Evolutionary conservation across 1,284 basidiomycete genomes (phyloP), one percentile per base, ranked within the genome.

Genomic region (Athelia psychrophila): DNA sequence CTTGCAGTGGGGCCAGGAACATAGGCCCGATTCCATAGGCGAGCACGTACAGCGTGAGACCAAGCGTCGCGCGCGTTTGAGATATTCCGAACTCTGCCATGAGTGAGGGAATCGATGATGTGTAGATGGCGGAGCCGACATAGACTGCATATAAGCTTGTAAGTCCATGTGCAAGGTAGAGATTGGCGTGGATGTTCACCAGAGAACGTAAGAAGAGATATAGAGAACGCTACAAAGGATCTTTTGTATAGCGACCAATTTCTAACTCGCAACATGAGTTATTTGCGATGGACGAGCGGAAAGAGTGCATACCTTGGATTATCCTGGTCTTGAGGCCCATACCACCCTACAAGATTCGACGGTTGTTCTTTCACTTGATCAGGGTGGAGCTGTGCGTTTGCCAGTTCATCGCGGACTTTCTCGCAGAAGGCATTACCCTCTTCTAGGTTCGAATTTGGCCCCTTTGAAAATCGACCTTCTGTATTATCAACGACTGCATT

Each of bases 1-100:
- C 85, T 24, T 78, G 79, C 1, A 82, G 63, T 8, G 78, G 78
- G 6, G 76, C 74, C 68, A 79, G 79, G 30, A 81, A 63, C 51
- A 82, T 69, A 0, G 79, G 78, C 9, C 64, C 63, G 24, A 58
- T 56, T 18, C 57, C 57, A 23, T 58, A 56, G 12, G 33, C 33
- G n/a, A 35, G 33, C n/a, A 75, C 66, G 58, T 73, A 74, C 3
- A 77, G 62, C 3, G 67, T 66, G 19, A 72, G 59, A 10, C 66
- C 66, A 3, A 73, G 62, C 13, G 67, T 64, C 10, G 65, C 64
- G 2, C 64, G 75, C 55, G 80, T 77, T 40, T 70, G 59, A 1
- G 75, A 73, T 44, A 86, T 74, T 30, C 70, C 63, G 57, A 80
- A 87, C 22, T 83, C 62, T 2, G 50, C 55, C 47, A 72, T 66